A percentile compares a stretch with the other conserved stretches of the same genome.
Conservation (phyloP, 2,329 filamentous ascomycete species). For the Fusarium incarnatum region DNA sequence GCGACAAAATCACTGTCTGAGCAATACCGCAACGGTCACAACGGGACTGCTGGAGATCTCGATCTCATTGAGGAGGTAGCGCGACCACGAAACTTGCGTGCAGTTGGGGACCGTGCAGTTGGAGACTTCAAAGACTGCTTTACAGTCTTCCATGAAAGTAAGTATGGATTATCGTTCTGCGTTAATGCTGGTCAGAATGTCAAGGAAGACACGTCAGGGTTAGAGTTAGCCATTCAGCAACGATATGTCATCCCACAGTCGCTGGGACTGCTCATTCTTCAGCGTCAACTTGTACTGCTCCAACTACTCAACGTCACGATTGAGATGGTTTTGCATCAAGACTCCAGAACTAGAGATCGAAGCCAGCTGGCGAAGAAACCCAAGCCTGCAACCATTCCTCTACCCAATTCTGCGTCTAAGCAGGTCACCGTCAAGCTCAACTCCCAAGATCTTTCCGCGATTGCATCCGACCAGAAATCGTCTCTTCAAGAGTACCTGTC, state of each 20-base stretch:
- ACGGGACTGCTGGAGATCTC: constrained; percentile 52
- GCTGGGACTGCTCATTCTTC: constrained; percentile 53
- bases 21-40: constrained; percentile 51
- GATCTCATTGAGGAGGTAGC: constrained; percentile 52
- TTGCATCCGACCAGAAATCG: constrained; percentile 50
- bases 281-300: constrained; percentile 53
- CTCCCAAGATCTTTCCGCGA: constrained; percentile 47
- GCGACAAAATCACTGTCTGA: constrained; percentile 50
- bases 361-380: constrained; percentile 46
- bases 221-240: no score
- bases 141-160: constrained; percentile 51
- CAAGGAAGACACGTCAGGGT: no score
- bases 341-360: constrained; percentile 47
- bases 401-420: constrained; percentile 49
- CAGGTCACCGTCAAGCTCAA: constrained; percentile 45
- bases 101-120: no score
- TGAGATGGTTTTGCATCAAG: constrained; percentile 56
- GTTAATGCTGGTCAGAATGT: neutral
- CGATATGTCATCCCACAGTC: constrained; percentile 46
- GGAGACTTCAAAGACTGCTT: constrained; percentile 47
- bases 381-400: constrained; percentile 45
- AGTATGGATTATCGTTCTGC: constrained; percentile 54
- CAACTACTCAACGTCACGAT: constrained; percentile 56
- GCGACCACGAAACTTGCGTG: constrained; percentile 49
- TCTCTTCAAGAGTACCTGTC: constrained; percentile 51